Base-by-base conservation (phyloP, 2,329 filamentous ascomycete species). In the Calonectria pteridis region DNA sequence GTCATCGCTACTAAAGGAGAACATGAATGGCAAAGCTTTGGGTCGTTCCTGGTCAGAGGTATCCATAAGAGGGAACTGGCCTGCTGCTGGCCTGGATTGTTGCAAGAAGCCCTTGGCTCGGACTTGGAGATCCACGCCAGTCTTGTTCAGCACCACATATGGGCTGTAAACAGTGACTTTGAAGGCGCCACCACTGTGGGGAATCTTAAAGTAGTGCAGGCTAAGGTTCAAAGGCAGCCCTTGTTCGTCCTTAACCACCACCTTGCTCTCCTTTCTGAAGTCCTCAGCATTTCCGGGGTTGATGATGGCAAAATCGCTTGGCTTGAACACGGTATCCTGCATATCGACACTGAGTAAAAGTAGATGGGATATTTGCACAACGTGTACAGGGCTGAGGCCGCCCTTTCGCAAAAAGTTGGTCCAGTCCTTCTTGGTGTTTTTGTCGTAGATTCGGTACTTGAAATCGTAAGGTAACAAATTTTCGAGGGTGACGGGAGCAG, bases 361-460 rank as follows among this genome's bases (percentile, higher is more conserved):
- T 11, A 99, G 88, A 84, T 98, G 97, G 0, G 96, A 98, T 26
- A 99, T 88, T 84, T 99, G 96, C 23, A 98, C 96, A 13, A 98
- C 96, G 82, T 99, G 97, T 0, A 99, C 96, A 0, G 97, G 97
- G 83, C 97, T 99, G 71, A 98, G 93, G 18, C 97, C 97, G 31
- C 97, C 97, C 84, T 98, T 98, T 71, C 97, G 92, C 59, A 99
- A 87, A 86, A 99, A 99, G 83, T 99, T 99, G 6, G 95, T 97
- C 97, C 97, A 99, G 83, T 99, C 97, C 83, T 97, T 98, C 88
- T 96, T 97, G 0, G 96, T 98, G 83, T 98, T 97, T 87, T 97
- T 98, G 87, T 99, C 97, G 82, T 98, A 99, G 69, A 99, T 98
- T 69, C 96, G 93, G 84, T 99, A 99, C 85, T 99, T 98, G 91